Percentiles rank a stretch among this genome's conserved stretches.
These are phyloP conservation scores for Trametes polyzona DNA, from an alignment of 1,284 basidiomycete species.

Conservation along the genomic window DNA sequence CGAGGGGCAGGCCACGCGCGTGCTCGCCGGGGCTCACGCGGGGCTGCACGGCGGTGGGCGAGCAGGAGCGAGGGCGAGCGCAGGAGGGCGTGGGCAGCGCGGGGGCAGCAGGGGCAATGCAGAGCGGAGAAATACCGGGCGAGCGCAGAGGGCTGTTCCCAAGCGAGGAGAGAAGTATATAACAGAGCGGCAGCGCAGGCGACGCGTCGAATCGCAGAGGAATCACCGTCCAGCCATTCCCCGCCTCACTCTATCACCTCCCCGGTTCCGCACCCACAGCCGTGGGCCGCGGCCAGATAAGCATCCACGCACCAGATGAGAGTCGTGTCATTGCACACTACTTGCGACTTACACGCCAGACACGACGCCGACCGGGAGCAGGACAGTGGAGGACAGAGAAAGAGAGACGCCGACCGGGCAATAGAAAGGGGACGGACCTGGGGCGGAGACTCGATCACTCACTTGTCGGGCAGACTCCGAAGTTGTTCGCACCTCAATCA, in stretches of 20 bases:
- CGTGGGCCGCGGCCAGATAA: not conserved
- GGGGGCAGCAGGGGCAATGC: not conserved
- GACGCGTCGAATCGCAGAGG: constrained; percentile 31
- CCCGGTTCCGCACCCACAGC: not conserved
- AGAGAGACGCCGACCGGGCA: not conserved
- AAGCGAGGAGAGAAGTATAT: constrained; percentile 22
- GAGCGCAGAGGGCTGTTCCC: constrained; percentile 27
- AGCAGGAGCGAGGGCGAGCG: not conserved
- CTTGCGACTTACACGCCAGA: not conserved
- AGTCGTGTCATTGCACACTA: not conserved
- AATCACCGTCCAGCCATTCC: constrained; percentile 28
- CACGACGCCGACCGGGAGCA: not conserved
- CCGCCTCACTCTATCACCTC: not conserved
- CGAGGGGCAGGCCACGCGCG: not conserved
- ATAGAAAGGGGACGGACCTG: too few relatives aligned
- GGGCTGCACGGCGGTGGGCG: not conserved
- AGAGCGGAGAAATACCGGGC: constrained; percentile 35
- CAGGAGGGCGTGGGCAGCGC: not conserved
- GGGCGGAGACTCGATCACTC: constrained; percentile 23
- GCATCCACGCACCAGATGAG: not conserved
- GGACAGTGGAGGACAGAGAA: not conserved
- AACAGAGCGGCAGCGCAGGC: constrained; percentile 12
- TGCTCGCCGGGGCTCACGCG: not conserved
- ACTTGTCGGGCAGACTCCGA: constrained; percentile 5
- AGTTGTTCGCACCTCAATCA: constrained; percentile 20